These are phyloP conservation scores for Nadsonia starkeyi-henricii DNA, from an alignment of 1,139 yeast species.

Conservation along the genomic window DNA sequence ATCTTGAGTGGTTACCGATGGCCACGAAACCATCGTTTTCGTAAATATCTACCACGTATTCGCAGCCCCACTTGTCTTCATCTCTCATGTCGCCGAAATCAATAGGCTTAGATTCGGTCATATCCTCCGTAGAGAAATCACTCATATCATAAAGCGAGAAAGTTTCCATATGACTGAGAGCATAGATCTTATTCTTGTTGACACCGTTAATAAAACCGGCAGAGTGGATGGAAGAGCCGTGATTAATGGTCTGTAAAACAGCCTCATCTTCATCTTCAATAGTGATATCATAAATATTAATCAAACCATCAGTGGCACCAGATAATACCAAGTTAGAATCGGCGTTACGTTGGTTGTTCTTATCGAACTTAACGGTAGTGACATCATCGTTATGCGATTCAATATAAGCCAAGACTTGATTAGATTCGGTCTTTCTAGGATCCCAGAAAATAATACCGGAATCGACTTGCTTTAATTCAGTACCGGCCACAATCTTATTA, in stretches of 20 bases:
- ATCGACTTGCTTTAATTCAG: constrained; percentile 69
- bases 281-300: constrained; percentile 62
- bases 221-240: constrained; percentile 63
- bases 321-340: constrained; percentile 43
- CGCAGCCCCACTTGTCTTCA: constrained; percentile 51
- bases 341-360: neutral
- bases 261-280: constrained; percentile 68
- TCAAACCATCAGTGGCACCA: constrained; percentile 91
- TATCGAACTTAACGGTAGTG: constrained; percentile 51
- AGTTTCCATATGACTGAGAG: constrained; percentile 89
- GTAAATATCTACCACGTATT: constrained; percentile 55
- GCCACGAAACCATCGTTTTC: constrained; percentile 28
- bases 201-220: constrained; percentile 44
- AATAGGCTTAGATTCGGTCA: constrained; percentile 42
- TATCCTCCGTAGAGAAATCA: constrained; percentile 28
- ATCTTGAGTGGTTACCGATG: constrained; percentile 17
- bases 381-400: constrained; percentile 83
- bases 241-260: constrained; percentile 74
- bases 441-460: constrained; percentile 79
- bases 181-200: constrained; percentile 44
- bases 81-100: constrained; percentile 69
- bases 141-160: constrained; percentile 55
- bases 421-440: constrained; percentile 28
- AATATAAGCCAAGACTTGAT: constrained; percentile 38
- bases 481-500: constrained; percentile 51